Evolutionary conservation across 306 rosid genomes (phyloP).

Genomic region (Rubus parviflorus): DNA sequence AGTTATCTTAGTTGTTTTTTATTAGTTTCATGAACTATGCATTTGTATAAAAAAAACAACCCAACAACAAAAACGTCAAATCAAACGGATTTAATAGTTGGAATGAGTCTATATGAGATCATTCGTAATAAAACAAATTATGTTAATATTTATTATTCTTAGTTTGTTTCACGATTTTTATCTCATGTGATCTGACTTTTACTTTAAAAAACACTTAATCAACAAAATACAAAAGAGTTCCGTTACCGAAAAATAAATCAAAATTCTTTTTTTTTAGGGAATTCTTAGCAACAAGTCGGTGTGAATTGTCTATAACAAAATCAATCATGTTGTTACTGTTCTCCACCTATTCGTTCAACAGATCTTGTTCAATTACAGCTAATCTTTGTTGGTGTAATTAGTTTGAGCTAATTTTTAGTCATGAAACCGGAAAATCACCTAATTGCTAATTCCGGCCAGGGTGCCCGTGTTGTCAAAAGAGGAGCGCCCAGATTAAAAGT

Average conservation of each 20-base stretch:
- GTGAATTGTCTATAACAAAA: too few relatives aligned
- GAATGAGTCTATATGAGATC: too few relatives aligned
- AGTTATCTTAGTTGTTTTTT: too few relatives aligned
- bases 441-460: background rate
- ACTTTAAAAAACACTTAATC: background rate
- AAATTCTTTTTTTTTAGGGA: too few relatives aligned
- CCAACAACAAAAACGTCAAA: too few relatives aligned
- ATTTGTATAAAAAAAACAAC: too few relatives aligned
- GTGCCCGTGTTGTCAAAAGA: background rate
- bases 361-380: too few relatives aligned
- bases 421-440: background rate
- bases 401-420: background rate
- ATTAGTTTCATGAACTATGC: too few relatives aligned
- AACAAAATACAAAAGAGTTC: background rate
- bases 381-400: too few relatives aligned
- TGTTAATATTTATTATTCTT: too few relatives aligned
- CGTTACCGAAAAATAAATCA: background rate
- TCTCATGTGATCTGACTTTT: background rate
- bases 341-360: background rate
- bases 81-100: too few relatives aligned
- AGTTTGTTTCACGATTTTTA: background rate
- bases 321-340: background rate
- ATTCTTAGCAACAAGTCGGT: background rate
- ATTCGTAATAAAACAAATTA: too few relatives aligned
- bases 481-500: background rate